These are phyloP conservation scores for Lactarius deliciosus DNA, from an alignment of 768 basidiomycete species.

Conservation along the genomic window DNA sequence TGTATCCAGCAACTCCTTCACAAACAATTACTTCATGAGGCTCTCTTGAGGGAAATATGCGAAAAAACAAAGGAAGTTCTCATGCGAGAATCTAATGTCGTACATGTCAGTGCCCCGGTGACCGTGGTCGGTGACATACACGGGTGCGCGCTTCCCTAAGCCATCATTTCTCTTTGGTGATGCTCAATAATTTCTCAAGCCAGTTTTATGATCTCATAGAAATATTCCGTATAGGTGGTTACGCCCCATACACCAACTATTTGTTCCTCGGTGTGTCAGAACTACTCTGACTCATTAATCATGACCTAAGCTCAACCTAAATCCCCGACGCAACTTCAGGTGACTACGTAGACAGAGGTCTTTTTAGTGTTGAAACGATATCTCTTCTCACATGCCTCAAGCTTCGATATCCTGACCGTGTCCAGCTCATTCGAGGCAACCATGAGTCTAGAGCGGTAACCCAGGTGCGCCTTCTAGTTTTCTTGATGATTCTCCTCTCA, in stretches of 20 bases:
- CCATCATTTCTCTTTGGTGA: constrained; percentile 36
- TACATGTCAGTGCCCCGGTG: constrained; percentile 94
- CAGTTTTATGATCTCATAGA: constrained; percentile 99
- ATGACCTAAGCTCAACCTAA: constrained; percentile 5
- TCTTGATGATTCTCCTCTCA: not conserved
- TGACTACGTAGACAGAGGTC: constrained; percentile 96
- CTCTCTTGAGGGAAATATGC: constrained; percentile 95
- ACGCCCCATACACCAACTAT: constrained; percentile 96
- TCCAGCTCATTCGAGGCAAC: constrained; percentile 96
- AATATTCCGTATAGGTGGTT: constrained; percentile 98
- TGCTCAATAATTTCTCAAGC: constrained; percentile 48
- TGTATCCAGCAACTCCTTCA: constrained; percentile 88
- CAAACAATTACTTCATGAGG: constrained; percentile 94
- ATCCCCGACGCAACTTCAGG: constrained; percentile 48
- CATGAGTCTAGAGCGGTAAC: constrained; percentile 98
- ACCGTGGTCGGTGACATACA: constrained; percentile 99
- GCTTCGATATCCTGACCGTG: constrained; percentile 92
- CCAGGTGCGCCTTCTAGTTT: constrained; percentile 62
- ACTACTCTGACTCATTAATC: constrained; percentile 14
- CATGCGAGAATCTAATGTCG: constrained; percentile 98
- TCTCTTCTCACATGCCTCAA: constrained; percentile 96
- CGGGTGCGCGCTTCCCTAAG: constrained; percentile 61
- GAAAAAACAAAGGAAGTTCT: constrained; percentile 99
- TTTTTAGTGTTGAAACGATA: constrained; percentile 98
- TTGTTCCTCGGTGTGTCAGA: constrained; percentile 83